Percentiles rank a stretch among this genome's conserved stretches.
Conservation (phyloP, 177 flowering plant genomes). For the Vitis hybrid region DNA sequence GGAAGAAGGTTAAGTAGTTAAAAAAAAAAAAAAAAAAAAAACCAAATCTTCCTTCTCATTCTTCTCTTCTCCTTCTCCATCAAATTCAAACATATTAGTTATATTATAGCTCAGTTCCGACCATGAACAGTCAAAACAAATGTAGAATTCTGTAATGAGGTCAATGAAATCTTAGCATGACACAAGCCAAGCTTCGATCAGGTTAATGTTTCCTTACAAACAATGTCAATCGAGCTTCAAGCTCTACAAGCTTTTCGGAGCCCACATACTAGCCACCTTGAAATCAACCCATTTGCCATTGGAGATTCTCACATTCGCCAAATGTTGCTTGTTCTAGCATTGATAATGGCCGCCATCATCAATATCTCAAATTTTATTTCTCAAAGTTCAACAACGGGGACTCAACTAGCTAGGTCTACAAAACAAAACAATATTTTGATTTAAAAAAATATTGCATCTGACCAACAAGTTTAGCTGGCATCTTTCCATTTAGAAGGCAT, state of each 20-base stretch:
- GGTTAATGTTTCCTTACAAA: too few relatives aligned
- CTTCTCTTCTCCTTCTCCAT: too few relatives aligned
- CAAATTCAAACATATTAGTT: neutral
- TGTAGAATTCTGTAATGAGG: neutral
- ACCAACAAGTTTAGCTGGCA: constrained; percentile 1
- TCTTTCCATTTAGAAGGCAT: constrained; percentile 9
- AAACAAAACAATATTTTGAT: constrained; percentile 3
- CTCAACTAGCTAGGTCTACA: constrained; percentile 1
- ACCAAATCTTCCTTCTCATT: too few relatives aligned
- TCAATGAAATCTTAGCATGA: neutral
- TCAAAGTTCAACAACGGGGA: constrained; percentile 6
- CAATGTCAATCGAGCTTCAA: too few relatives aligned
- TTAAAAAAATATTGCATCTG: neutral
- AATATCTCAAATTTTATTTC: constrained; percentile 4
- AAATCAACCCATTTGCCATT: too few relatives aligned
- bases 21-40: too few relatives aligned
- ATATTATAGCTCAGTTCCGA: neutral
- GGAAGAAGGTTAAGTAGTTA: too few relatives aligned
- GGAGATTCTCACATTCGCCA: too few relatives aligned
- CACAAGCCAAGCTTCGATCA: too few relatives aligned
- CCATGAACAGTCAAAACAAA: neutral
- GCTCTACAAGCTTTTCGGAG: too few relatives aligned
- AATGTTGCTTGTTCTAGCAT: too few relatives aligned
- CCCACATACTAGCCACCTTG: too few relatives aligned
- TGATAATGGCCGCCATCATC: neutral